Evolutionary conservation across 2,329 filamentous ascomycete genomes (phyloP).

Genomic region (Penicillium digitatum): DNA sequence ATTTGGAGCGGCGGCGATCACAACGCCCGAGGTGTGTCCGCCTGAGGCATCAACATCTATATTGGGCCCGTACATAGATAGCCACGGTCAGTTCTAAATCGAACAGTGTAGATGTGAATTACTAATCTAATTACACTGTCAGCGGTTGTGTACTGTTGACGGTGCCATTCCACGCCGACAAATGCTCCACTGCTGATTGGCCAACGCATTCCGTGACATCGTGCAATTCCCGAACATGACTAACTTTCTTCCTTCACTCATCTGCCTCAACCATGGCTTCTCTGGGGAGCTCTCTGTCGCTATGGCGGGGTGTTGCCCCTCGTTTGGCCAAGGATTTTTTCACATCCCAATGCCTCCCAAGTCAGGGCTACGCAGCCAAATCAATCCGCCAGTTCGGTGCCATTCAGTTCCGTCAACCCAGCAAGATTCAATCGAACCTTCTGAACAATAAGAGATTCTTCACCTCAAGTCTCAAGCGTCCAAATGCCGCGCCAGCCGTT

Average conservation of each 20-base stretch:
- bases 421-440: constrained; percentile 24
- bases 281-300: constrained; percentile 28
- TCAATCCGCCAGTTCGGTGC: constrained; percentile 31
- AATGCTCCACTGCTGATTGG: constrained; percentile 24
- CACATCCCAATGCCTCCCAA: constrained; percentile 41
- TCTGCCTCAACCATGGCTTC: constrained; percentile 31
- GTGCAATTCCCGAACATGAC: constrained; percentile 17
- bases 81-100: neutral
- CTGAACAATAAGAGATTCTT: constrained; percentile 28
- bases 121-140: neutral
- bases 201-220: constrained; percentile 11
- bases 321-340: constrained; percentile 40
- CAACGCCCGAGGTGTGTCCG: constrained; percentile 12
- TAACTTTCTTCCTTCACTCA: constrained; percentile 11
- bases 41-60: constrained; percentile 19
- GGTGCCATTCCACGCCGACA: constrained; percentile 3
- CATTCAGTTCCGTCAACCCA: constrained; percentile 27
- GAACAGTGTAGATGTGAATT: neutral
- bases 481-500: constrained; percentile 20
- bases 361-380: constrained; percentile 28
- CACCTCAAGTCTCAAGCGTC: constrained; percentile 23
- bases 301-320: constrained; percentile 35
- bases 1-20: constrained; percentile 14
- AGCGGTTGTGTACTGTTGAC: neutral
- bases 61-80: neutral